Evolutionary conservation across 495 filamentous ascomycete species (phyloP), one percentile per base, ranked within the genome.

Genomic region (Penicillium nucicola): DNA sequence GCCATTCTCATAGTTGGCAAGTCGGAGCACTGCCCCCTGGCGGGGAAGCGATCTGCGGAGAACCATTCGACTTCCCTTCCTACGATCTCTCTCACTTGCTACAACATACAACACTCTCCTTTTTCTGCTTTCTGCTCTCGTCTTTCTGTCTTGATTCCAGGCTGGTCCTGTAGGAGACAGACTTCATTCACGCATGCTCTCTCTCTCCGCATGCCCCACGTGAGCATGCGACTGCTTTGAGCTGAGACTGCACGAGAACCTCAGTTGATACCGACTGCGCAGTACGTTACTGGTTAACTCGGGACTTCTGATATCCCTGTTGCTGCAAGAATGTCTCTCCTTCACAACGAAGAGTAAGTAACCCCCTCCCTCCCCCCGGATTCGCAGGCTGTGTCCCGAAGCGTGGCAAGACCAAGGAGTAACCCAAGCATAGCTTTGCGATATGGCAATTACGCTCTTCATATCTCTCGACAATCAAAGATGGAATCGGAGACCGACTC

Each of bases 271-370:
- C 46, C 30, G 41, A 45, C 30, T 39, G 22, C 35, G 25, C 48
- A 32, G 42, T 22, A 28, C 19, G 19, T 32, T 34, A 18, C 8
- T 22, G 50, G n/a, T n/a, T 34, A n/a, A 19, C 6, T 50, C 37
- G 15, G 31, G 33, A 33, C 23, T 42, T 43, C 45, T 43, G 22
- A 23, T 38, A 28, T 51, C 15, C 12, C 31, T 32, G 18, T 33
- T 28, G 31, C 12, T 19, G 18, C 11, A 52, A 71, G 60, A 20
- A 97, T 97, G 93, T 95, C 92, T 58, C 81, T 97, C 61, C 86
- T 97, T 48, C 90, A 96, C 68, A 90, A 95, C 53, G 92, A 97
- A 82, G 92, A 97, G 91, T 96, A 85, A 48, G 87, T 75, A 32
- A 18, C 14, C 35, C n/a, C n/a, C n/a, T n/a, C n/a, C n/a, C n/a